Evolutionary conservation across 177 flowering plant genomes (phyloP), one percentile per base, ranked within the genome.

Genomic region (Vitis hybrid): DNA sequence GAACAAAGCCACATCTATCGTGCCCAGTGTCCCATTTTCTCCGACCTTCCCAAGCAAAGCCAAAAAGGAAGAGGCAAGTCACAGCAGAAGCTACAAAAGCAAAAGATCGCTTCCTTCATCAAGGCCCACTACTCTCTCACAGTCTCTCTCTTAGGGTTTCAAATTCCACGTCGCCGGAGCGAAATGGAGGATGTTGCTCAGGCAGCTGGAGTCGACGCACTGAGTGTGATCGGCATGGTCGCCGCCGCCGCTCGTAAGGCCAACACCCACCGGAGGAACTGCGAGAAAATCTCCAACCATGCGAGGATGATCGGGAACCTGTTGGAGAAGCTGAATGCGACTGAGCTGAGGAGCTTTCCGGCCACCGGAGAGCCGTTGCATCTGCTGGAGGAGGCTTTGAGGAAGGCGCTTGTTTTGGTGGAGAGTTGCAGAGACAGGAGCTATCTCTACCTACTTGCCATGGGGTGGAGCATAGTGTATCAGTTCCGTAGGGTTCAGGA

Each of bases 381-480:
- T 3, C 49, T 29, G 26, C 65, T 85, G 5, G 85, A 80, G 50
- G 86, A 83, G 16, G 75, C 86, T 2, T 31, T 84, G 63, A 71
- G 73, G 59, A 74, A 54, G 39, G 74, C 84, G 0, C 63, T 60
- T 2, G 71, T 31, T 2, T 57, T 83, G 63, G 84, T 82, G 9
- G 59, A 75, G 50, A 80, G 83, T 29, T 82, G 88, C 74, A 48
- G 68, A 15, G 82, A 83, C 14, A 71, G 55, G 69, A 85, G 88
- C 39, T 83, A 67, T 50, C 78, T 86, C 16, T 83, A 83, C 69
- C 55, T 86, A 56, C 72, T 86, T 11, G 83, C 89, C 18, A 80
- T 80, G 83, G 89, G 87, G 12, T 83, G 87, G 87, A 79, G 48
- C 65, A 48, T 76, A 0, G 85, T 84, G 51, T 82, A 84, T 69